A percentile compares a stretch with the other conserved stretches of the same genome.
phyloP scores from a whole-genome alignment of 2,329 filamentous ascomycete genomes.

The Xylariales sp. region DNA sequence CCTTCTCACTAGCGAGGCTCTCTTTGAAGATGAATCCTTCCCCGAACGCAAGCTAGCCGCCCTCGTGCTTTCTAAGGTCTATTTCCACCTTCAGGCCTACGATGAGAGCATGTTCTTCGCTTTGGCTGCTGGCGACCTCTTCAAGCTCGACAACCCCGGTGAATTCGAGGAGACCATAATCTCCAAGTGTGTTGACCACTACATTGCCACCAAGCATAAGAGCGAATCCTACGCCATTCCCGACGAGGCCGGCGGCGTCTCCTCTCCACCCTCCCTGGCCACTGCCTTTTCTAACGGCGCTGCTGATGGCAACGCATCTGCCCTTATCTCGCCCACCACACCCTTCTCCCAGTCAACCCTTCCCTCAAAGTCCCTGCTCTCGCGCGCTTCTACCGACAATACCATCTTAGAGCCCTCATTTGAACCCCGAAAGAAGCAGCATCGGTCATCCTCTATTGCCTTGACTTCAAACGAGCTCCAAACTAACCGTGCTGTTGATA shows the following conservation, averaged over 20 bases:
- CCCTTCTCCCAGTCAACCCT: slow-evolving; percentile 95
- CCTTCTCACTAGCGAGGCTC: slow-evolving; percentile 76
- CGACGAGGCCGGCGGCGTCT: slow-evolving; percentile 49
- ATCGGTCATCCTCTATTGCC: slow-evolving; percentile 69
- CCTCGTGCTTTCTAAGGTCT: slow-evolving; percentile 95
- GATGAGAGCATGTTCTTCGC: slow-evolving; percentile 99
- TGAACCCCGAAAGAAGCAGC: slow-evolving; percentile 64
- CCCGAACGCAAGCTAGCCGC: slow-evolving; percentile 94
- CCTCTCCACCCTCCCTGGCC: slow-evolving; percentile 75
- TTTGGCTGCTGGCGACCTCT: slow-evolving; percentile 91
- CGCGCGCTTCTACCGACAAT: slow-evolving; percentile 77
- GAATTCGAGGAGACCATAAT: slow-evolving; percentile 99
- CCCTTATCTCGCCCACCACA: slow-evolving; percentile 86
- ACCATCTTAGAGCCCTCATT: slow-evolving; percentile 70
- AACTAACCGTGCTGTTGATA: slow-evolving; percentile 83
- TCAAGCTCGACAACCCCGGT: slow-evolving; percentile 88
- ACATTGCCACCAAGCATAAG: slow-evolving; percentile 81
- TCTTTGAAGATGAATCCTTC: slow-evolving; percentile 97
- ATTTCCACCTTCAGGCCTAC: slow-evolving; percentile 98
- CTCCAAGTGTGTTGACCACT: slow-evolving; percentile 97
- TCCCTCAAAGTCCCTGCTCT: slow-evolving; percentile 95
- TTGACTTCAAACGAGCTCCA: slow-evolving; percentile 71
- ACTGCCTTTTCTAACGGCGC: slow-evolving; percentile 79
- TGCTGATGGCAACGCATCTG: slow-evolving; percentile 73
- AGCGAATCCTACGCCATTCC: slow-evolving; percentile 62